Conservation (phyloP, 2,329 filamentous ascomycete genomes). For the Tolypocladium tropicale region DNA sequence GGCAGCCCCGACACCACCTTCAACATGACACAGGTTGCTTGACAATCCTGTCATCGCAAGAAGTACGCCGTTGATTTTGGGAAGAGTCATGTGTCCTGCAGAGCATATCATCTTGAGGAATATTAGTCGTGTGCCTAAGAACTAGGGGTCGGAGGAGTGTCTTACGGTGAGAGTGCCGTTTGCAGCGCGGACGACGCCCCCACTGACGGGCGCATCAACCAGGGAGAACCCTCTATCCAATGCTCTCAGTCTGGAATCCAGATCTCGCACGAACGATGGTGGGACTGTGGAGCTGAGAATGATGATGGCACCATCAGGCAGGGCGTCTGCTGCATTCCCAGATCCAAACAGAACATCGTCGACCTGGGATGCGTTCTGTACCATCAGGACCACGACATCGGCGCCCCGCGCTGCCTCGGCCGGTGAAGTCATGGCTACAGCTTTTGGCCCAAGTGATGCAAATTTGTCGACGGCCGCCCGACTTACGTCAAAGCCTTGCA, state of each 20-base stretch:
- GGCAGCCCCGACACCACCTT: constrained; percentile 39
- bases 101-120: constrained; percentile 22
- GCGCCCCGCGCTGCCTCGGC: constrained; percentile 16
- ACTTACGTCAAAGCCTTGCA: constrained; percentile 23
- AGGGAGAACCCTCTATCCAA: constrained; percentile 16
- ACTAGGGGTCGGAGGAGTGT: background rate
- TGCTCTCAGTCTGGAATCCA: constrained; percentile 10
- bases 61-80: constrained; percentile 13
- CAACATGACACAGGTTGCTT: constrained; percentile 32
- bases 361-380: constrained; percentile 22
- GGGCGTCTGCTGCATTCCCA: constrained; percentile 14
- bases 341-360: constrained; percentile 20
- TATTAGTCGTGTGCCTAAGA: background rate
- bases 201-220: constrained; percentile 26
- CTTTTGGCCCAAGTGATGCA: constrained; percentile 10
- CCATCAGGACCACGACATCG: constrained; percentile 24
- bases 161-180: constrained; percentile 22
- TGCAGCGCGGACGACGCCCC: constrained; percentile 24
- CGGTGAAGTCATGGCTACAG: constrained; percentile 13
- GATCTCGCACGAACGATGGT: constrained; percentile 15
- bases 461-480: constrained; percentile 18
- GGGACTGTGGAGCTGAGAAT: constrained; percentile 26
- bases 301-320: constrained; percentile 17
- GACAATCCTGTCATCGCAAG: constrained; percentile 19
- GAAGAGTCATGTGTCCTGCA: constrained; percentile 12